Percentiles rank a stretch among this genome's conserved stretches.
Conservation (phyloP, 441 rosid genomes). For the Pelargonium citronellum region DNA sequence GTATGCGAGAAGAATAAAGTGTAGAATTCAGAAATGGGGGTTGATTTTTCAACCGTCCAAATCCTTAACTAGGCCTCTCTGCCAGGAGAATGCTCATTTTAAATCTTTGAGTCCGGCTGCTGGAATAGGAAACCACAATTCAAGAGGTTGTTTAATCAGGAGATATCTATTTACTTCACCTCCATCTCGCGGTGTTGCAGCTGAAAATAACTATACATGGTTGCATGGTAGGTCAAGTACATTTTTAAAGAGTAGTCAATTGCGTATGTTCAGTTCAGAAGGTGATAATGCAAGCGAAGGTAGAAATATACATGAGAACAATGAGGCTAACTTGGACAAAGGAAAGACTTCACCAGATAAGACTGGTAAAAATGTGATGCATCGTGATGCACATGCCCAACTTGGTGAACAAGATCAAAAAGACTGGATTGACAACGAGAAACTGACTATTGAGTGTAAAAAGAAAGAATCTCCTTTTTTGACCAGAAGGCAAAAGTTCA, state of each 20-base stretch:
- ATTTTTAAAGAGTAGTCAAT: slow-evolving; percentile 31
- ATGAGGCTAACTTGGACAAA: slow-evolving; percentile 37
- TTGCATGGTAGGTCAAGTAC: slow-evolving; percentile 24
- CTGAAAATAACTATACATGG: slow-evolving; percentile 23
- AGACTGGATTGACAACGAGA: slow-evolving; percentile 86
- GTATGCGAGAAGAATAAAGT: slow-evolving; percentile 54
- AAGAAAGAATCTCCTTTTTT: slow-evolving; percentile 74
- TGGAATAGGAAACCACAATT: slow-evolving; percentile 22
- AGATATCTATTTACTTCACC: slow-evolving; percentile 33
- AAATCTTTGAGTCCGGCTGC: slow-evolving; percentile 21
- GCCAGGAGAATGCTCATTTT: slow-evolving; percentile 29
- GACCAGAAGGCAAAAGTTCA: slow-evolving; percentile 65
- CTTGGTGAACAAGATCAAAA: slow-evolving; percentile 82
- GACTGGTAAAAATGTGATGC: slow-evolving; percentile 27
- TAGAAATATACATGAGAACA: slow-evolving; percentile 43
- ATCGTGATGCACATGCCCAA: slow-evolving; percentile 51
- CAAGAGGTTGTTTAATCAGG: slow-evolving; percentile 31
- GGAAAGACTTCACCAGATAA: slow-evolving; percentile 37
- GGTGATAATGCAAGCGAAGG: slow-evolving; percentile 73
- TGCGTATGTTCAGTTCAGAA: slow-evolving; percentile 63
- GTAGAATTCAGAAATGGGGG: slow-evolving; percentile 53
- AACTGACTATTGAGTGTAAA: slow-evolving; percentile 60
- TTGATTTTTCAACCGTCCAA: slow-evolving; percentile 44
- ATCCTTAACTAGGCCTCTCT: slow-evolving; percentile 31
- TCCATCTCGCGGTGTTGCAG: slow-evolving; percentile 23